Conservation (phyloP, 2,329 filamentous ascomycete species). For the Elsinoe ampelina region DNA sequence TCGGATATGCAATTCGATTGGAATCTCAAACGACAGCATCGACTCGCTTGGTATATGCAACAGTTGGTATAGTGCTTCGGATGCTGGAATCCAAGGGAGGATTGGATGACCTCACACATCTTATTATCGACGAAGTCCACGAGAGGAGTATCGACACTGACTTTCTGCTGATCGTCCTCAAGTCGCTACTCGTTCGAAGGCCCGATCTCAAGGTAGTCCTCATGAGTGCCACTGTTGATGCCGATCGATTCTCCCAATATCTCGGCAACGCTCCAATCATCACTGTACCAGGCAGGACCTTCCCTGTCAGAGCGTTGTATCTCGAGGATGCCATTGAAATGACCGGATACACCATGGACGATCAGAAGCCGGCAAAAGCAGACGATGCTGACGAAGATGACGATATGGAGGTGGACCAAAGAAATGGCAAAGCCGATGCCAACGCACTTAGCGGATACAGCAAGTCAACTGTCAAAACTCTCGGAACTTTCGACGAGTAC, state of each 20-base stretch:
- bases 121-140: constrained; percentile 96
- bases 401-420: constrained; percentile 35
- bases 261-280: constrained; percentile 77
- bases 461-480: constrained; percentile 60
- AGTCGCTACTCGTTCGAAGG: constrained; percentile 65
- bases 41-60: constrained; percentile 83
- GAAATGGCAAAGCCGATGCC: constrained; percentile 36
- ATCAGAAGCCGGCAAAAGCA: constrained; percentile 41
- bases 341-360: constrained; percentile 61
- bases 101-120: constrained; percentile 79
- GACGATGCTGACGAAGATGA: constrained; percentile 37
- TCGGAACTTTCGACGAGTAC: constrained; percentile 79
- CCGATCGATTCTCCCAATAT: constrained; percentile 82
- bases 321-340: constrained; percentile 88
- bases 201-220: constrained; percentile 84
- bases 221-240: constrained; percentile 96
- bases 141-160: constrained; percentile 95
- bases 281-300: constrained; percentile 85
- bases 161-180: constrained; percentile 85
- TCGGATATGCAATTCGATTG: constrained; percentile 89
- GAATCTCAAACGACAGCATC: constrained; percentile 77
- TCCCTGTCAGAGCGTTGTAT: constrained; percentile 79
- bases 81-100: constrained; percentile 90
- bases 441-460: constrained; percentile 63
- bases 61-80: constrained; percentile 83